Base-by-base conservation (phyloP, 2,329 filamentous ascomycete species). In the Scedosporium boydii region DNA sequence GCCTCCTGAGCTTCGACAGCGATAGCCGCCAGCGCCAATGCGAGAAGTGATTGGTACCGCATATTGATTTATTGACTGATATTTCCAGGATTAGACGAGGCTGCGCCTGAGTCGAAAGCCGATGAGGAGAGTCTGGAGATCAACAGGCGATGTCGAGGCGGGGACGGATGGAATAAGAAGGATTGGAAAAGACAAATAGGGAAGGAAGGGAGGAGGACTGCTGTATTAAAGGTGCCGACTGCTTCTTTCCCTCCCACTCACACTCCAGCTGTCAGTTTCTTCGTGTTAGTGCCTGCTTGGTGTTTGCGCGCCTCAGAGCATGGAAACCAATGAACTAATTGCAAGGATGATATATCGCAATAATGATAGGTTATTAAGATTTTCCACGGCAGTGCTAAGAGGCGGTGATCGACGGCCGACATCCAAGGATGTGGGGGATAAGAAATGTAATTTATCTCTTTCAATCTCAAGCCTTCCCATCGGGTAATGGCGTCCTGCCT, bases 41-140 rank as follows among this genome's bases (percentile, higher is more conserved):
- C 59, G 10, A 61, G n/a, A 34, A 61, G 48, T 10, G 59, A 55
- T 26, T 61, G 59, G 21, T 61, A 61, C 14, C 46, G 59, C 59
- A 61, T 61, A 2, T 14, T 61, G 59, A 44, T 12, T 42, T 44
- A 12, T 26, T 46, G 26, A 26, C 16, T 46, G n/a, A 14, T 59
- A 41, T 21, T 23, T 21, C 34, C 4, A 44, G 26, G 7, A 27
- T 9, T 41, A 14, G 16, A 38, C 10, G n/a, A 58, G 27, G 41
- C n/a, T 26, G 6, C 26, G 34, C 3, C 10, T 10, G 26, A 27
- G 12, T 16, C 21, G 34, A 48, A 44, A 23, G 21, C 34, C 38
- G n/a, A 41, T 34, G 29, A 46, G 29, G 16, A 59, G 42, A 34
- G 27, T 29, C 6, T 34, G 26, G 41, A 6, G 16, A 26, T 48